Conservation (phyloP, 2,329 filamentous ascomycete genomes). For the Penicillium brasilianum region DNA sequence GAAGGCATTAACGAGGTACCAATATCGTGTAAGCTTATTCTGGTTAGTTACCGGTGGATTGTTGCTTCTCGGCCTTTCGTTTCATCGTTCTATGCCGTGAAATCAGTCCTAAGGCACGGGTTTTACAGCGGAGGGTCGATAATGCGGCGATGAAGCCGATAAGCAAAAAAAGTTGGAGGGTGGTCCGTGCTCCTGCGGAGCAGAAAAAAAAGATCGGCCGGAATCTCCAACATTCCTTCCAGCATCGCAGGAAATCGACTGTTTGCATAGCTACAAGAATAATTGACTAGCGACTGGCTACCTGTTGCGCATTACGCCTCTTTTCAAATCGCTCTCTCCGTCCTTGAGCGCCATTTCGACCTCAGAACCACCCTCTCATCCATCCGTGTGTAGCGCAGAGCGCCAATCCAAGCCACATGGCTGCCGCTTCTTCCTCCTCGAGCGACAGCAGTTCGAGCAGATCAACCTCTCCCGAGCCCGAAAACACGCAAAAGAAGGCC, state of each 20-base stretch:
- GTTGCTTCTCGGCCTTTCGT: conserved; percentile 46
- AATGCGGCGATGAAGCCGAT: conserved; percentile 30
- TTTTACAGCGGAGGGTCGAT: conserved; percentile 21
- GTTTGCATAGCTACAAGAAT: conserved; percentile 11
- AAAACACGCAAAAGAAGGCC: conserved; percentile 28
- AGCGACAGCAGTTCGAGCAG: conserved; percentile 38
- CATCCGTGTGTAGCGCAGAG: not conserved
- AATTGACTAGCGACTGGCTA: not conserved
- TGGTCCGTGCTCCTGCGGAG: conserved; percentile 50
- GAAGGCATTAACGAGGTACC: conserved; percentile 20
- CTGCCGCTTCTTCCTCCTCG: conserved; percentile 26
- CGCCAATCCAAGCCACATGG: conserved; percentile 21
- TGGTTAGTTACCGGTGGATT: conserved; percentile 36
- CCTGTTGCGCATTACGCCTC: not conserved
- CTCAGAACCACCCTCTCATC: not conserved
- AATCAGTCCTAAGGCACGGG: conserved; percentile 1
- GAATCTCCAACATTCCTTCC: conserved; percentile 19
- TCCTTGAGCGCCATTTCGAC: not conserved
- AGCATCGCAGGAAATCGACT: conserved; percentile 16
- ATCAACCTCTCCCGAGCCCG: conserved; percentile 33
- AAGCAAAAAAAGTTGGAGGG: conserved; percentile 36
- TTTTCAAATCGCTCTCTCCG: not conserved
- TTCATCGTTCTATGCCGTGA: conserved; percentile 36
- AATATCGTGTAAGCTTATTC: not conserved
- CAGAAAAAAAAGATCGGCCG: conserved; percentile 43